Conservation (phyloP, 495 filamentous ascomycete genomes). For the Pyronema domesticum region DNA sequence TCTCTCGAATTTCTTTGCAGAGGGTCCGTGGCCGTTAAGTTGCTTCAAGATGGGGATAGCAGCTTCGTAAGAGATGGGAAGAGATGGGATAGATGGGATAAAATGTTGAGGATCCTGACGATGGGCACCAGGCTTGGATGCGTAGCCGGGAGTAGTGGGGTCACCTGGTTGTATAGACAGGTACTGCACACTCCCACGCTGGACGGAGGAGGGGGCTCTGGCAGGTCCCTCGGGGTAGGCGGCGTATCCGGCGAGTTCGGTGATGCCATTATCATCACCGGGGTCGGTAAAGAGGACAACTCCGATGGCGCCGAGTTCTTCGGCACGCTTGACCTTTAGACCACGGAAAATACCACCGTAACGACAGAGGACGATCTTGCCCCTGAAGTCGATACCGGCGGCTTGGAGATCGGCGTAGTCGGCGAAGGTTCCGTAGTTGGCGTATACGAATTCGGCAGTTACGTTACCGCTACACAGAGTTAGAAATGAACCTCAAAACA, state of each 20-base stretch:
- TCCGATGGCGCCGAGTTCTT: conserved; percentile 77
- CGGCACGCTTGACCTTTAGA: conserved; percentile 79
- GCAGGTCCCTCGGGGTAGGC: conserved; percentile 78
- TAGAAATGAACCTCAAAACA: not conserved
- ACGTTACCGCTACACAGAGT: conserved; percentile 47
- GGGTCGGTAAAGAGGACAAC: conserved; percentile 76
- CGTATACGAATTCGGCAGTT: conserved; percentile 44
- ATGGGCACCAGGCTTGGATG: conserved; percentile 78
- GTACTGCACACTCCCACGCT: conserved; percentile 79
- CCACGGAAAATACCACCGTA: conserved; percentile 82
- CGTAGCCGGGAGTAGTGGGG: conserved; percentile 81
- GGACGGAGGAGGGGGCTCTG: conserved; percentile 71
- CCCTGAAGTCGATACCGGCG: conserved; percentile 55
- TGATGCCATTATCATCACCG: conserved; percentile 68
- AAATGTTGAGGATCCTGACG: conserved; percentile 47
- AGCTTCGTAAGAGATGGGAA: conserved; percentile 80
- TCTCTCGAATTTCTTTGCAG: conserved; percentile 49
- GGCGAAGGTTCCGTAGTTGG: conserved; percentile 58
- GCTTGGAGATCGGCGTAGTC: conserved; percentile 73
- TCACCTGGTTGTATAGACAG: conserved; percentile 41
- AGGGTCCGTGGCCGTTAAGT: conserved; percentile 74
- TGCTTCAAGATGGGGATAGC: conserved; percentile 71
- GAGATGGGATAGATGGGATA: conserved; percentile 73
- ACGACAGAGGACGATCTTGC: conserved; percentile 53
- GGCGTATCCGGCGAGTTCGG: conserved; percentile 60